Conservation (phyloP, 176 grass and related monocot species). For the Phragmites australis region DNA sequence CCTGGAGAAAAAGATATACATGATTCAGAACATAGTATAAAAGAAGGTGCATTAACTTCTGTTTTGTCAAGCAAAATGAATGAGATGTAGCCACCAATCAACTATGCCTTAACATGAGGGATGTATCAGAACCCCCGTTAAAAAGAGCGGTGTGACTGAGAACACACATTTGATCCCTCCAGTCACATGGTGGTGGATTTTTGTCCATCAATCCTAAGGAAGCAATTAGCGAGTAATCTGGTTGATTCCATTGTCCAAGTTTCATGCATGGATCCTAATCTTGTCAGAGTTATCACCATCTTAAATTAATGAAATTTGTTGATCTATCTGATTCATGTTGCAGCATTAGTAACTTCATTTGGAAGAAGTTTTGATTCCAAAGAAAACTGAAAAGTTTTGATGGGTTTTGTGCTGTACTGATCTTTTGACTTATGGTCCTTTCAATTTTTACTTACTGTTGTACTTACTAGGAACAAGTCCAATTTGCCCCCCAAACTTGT, state of each 20-base stretch:
- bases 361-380: neutral
- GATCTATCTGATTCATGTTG: neutral
- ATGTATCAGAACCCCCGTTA: neutral
- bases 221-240: neutral
- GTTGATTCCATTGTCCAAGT: neutral
- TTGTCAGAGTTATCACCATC: neutral
- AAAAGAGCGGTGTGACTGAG: neutral
- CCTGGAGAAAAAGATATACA: neutral
- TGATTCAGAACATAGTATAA: neutral
- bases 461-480: too few species aligned
- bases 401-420: neutral
- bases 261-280: too few species aligned
- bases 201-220: neutral
- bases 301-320: neutral
- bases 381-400: neutral
- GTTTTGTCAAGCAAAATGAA: conserved; percentile 8
- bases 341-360: neutral
- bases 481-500: too few species aligned
- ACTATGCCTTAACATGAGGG: neutral
- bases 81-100: conserved; percentile 1
- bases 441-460: neutral
- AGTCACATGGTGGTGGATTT: neutral
- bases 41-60: neutral
- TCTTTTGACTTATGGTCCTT: neutral
- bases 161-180: neutral